Evolutionary conservation across 2,329 filamentous ascomycete genomes (phyloP).

Genomic region (Coleophoma crateriformis): DNA sequence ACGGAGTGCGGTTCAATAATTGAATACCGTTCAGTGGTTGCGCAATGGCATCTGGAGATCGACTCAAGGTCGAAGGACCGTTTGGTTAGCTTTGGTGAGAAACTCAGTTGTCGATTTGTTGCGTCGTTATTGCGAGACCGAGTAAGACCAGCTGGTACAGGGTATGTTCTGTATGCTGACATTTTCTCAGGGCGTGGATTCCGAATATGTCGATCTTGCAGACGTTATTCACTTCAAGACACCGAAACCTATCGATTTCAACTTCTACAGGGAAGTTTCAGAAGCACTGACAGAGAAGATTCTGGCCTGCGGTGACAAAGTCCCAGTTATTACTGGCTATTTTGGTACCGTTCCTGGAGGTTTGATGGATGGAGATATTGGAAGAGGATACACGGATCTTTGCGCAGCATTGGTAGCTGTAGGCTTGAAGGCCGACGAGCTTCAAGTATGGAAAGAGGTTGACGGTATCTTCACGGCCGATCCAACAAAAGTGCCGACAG

Average conservation of each 20-base stretch:
- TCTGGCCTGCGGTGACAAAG: constrained; percentile 55
- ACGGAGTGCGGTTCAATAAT: constrained; percentile 75
- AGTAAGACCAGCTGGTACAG: constrained; percentile 27
- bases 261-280: constrained; percentile 65
- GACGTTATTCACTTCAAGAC: constrained; percentile 69
- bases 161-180: constrained; percentile 1
- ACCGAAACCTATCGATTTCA: constrained; percentile 52
- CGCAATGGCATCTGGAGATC: constrained; percentile 67
- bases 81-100: constrained; percentile 93
- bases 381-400: constrained; percentile 92
- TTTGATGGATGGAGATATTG: constrained; percentile 81
- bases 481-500: constrained; percentile 85
- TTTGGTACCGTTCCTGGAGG: constrained; percentile 92
- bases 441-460: constrained; percentile 99
- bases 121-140: constrained; percentile 74
- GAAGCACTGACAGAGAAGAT: constrained; percentile 59
- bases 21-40: constrained; percentile 63
- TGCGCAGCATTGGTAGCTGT: constrained; percentile 91
- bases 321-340: constrained; percentile 85
- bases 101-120: constrained; percentile 91
- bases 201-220: constrained; percentile 85
- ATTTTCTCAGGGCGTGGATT: constrained; percentile 58
- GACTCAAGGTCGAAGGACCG: constrained; percentile 77
- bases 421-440: constrained; percentile 76
- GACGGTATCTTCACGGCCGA: constrained; percentile 88